Percentiles rank a stretch among this genome's conserved stretches.
These are phyloP conservation scores for Saccharomycopsis javanensis DNA, from an alignment of 805 yeast species.

Conservation along the genomic window DNA sequence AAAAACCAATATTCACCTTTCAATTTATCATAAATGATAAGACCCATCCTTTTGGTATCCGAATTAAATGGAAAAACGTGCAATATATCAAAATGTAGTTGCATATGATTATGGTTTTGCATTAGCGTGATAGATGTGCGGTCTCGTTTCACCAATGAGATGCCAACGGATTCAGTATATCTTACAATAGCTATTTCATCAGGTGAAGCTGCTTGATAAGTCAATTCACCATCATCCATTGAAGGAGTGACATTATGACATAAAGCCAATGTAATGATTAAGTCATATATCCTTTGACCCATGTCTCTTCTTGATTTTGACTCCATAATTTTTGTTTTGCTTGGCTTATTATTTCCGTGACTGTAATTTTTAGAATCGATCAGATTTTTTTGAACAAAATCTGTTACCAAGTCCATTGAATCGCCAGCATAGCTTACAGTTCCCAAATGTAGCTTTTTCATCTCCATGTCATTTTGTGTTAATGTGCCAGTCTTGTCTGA, in stretches of 20 bases:
- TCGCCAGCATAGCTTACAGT: slow-evolving; percentile 88
- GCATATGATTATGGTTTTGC: slow-evolving; percentile 46
- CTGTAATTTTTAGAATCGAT: slow-evolving; percentile 13
- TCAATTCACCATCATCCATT: slow-evolving; percentile 59
- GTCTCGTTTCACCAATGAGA: slow-evolving; percentile 73
- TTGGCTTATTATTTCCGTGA: slow-evolving; percentile 13
- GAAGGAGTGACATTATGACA: slow-evolving; percentile 98
- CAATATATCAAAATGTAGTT: slow-evolving; percentile 46
- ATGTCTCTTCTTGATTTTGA: slow-evolving; percentile 54
- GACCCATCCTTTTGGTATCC: slow-evolving; percentile 94
- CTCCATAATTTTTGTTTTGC: slow-evolving; percentile 22
- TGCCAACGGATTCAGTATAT: slow-evolving; percentile 80
- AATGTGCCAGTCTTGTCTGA: slow-evolving; percentile 96
- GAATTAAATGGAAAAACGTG: slow-evolving; percentile 92
- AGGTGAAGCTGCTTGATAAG: slow-evolving; percentile 97
- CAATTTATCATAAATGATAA: slow-evolving; percentile 54
- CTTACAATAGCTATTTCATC: slow-evolving; percentile 96
- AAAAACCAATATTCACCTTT: slow-evolving; percentile 74
- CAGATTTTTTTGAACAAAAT: slow-evolving; percentile 39
- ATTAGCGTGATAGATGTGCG: slow-evolving; percentile 60
- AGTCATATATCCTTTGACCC: slow-evolving; percentile 66
- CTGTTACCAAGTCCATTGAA: slow-evolving; percentile 78
- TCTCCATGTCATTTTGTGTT: slow-evolving; percentile 96
- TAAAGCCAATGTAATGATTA: slow-evolving; percentile 75
- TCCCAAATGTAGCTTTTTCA: slow-evolving; percentile 88